phyloP scores from a whole-genome alignment of 2,329 filamentous ascomycete species.

The Arthroderma sp. region DNA sequence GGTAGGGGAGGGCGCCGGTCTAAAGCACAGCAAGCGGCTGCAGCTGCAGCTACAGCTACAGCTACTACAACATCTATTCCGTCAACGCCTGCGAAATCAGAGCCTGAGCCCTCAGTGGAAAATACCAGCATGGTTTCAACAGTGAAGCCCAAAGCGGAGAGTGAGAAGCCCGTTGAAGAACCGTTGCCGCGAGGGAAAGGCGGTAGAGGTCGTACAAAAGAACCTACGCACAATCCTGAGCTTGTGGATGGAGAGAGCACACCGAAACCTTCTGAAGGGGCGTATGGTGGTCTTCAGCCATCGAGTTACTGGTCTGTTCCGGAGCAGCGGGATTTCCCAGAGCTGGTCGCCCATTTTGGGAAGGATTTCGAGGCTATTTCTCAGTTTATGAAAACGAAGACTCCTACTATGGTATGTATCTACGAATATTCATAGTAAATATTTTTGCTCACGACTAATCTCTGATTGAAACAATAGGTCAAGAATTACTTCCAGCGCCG shows the following conservation, averaged over 20 bases:
- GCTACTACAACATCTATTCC: constrained; percentile 9
- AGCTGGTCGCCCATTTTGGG: constrained; percentile 34
- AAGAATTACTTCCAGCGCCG: constrained; percentile 38
- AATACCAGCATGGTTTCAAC: constrained; percentile 11
- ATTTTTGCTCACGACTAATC: constrained; percentile 3
- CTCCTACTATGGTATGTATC: constrained; percentile 36
- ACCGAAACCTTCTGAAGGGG: constrained; percentile 5
- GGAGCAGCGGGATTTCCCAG: constrained; percentile 35
- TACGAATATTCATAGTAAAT: background rate
- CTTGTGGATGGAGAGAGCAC: constrained; percentile 12
- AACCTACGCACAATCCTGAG: constrained; percentile 9
- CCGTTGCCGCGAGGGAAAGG: constrained; percentile 4
- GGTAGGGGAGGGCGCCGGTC: constrained; percentile 23
- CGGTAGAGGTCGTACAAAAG: constrained; percentile 14
- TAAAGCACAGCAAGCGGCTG: constrained; percentile 19
- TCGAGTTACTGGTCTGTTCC: constrained; percentile 42
- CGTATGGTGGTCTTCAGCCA: constrained; percentile 29
- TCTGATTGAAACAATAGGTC: constrained; percentile 22
- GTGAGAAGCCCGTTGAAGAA: constrained; percentile 7
- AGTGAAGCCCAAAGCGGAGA: constrained; percentile 7
- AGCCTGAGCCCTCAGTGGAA: constrained; percentile 14
- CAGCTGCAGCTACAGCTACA: constrained; percentile 11
- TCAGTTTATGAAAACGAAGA: constrained; percentile 39
- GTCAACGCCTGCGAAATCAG: constrained; percentile 12
- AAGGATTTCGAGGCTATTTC: constrained; percentile 37